Evolutionary conservation across 257 asterid species (phyloP).

Genomic region (Plectranthus barbatus): DNA sequence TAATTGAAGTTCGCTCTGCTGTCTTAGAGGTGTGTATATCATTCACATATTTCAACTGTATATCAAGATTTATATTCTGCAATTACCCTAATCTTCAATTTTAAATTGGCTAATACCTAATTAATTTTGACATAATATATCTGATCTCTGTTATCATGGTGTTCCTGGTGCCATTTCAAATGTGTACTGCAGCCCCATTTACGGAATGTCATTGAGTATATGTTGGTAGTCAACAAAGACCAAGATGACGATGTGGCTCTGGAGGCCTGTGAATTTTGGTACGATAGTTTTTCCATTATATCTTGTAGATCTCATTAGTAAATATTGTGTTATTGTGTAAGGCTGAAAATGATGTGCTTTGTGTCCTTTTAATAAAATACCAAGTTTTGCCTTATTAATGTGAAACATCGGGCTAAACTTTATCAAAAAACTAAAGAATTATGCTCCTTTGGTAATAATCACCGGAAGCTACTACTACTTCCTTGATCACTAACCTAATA

Average conservation of each 20-base stretch:
- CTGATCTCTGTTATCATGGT: neutral
- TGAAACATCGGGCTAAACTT: neutral
- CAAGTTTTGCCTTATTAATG: constrained; percentile 3
- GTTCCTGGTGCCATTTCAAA: constrained; percentile 24
- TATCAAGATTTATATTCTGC: neutral
- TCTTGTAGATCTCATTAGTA: constrained; percentile 24
- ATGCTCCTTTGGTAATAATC: neutral
- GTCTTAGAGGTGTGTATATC: constrained; percentile 59
- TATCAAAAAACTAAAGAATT: neutral
- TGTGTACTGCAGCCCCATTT: constrained; percentile 73
- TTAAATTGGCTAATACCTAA: neutral
- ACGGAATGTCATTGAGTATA: constrained; percentile 76
- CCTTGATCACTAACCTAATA: neutral
- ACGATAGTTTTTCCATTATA: neutral
- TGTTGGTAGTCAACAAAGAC: constrained; percentile 86
- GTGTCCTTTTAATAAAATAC: neutral
- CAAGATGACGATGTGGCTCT: constrained; percentile 92
- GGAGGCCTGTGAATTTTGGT: constrained; percentile 99
- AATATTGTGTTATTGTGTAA: constrained; percentile 29
- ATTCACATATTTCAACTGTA: constrained; percentile 16
- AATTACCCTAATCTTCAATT: neutral
- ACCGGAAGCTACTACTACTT: neutral
- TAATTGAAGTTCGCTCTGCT: constrained; percentile 75
- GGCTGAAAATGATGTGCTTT: neutral
- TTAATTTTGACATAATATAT: constrained; percentile 1